Conservation (phyloP, 1,139 yeast species). For the Yamadazyma buinensis region DNA sequence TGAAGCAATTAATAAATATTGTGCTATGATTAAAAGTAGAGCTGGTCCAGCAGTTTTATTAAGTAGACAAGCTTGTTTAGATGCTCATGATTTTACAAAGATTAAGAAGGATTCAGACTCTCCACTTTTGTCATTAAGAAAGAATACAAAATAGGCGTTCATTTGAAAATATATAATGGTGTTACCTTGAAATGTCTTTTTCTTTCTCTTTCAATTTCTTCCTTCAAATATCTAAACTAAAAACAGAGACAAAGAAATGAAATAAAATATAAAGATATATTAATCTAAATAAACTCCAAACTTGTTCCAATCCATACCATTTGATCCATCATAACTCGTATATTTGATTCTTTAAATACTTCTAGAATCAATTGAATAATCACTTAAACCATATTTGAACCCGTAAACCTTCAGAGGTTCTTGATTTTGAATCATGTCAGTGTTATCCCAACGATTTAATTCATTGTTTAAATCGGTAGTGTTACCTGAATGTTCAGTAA, state of each 20-base stretch:
- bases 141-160: constrained; percentile 10
- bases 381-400: constrained; percentile 5
- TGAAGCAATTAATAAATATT: constrained; percentile 12
- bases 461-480: constrained; percentile 2
- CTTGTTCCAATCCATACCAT: too few species aligned
- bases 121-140: constrained; percentile 17
- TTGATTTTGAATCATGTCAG: neutral
- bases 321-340: too few species aligned
- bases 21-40: constrained; percentile 12
- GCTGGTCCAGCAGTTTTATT: constrained; percentile 17
- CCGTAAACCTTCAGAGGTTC: neutral
- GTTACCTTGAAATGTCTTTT: too few species aligned
- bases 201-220: too few species aligned
- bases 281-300: too few species aligned
- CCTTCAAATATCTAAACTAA: too few species aligned
- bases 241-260: too few species aligned
- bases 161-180: too few species aligned
- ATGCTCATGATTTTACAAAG: constrained; percentile 18
- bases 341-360: too few species aligned
- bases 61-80: constrained; percentile 19
- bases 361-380: constrained; percentile 5
- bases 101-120: constrained; percentile 14
- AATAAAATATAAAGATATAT: too few species aligned
- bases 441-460: neutral
- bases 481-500: constrained; percentile 2